Percentiles rank a stretch among this genome's conserved stretches.
Evolutionary conservation across 2,329 filamentous ascomycete genomes (phyloP).

Genomic region (Fusarium veterinarium): DNA sequence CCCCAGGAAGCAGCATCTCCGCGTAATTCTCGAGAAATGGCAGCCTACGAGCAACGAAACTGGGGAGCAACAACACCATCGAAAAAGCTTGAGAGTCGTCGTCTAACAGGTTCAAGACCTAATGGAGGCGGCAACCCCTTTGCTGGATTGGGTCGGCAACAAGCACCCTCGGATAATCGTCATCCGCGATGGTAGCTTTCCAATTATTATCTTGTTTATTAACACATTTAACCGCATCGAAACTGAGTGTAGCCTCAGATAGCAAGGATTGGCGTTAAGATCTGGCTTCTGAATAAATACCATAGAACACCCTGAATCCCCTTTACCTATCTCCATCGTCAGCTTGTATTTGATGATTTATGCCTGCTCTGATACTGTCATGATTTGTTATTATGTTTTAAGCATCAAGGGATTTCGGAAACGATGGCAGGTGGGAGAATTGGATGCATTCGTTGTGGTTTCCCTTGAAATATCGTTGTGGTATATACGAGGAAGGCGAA

Average conservation of each 20-base stretch:
- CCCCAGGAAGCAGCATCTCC: conserved; percentile 58
- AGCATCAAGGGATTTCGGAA: background rate
- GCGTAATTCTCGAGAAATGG: conserved; percentile 71
- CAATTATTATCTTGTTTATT: conserved; percentile 7
- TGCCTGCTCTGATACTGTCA: background rate
- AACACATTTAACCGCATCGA: background rate
- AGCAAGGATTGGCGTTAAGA: conserved; percentile 27
- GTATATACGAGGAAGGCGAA: background rate
- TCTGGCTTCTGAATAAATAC: conserved; percentile 27
- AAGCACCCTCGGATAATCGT: conserved; percentile 56
- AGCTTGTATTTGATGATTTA: background rate
- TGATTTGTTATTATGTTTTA: background rate
- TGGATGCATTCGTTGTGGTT: background rate
- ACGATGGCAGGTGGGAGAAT: background rate
- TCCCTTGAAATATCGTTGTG: background rate
- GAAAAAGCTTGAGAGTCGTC: conserved; percentile 51
- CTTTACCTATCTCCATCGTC: background rate
- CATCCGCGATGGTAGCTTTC: conserved; percentile 49
- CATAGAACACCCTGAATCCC: background rate
- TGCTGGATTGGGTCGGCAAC: conserved; percentile 51
- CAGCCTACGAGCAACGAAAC: conserved; percentile 64
- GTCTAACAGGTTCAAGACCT: conserved; percentile 39
- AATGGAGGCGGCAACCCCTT: conserved; percentile 53
- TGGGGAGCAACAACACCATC: conserved; percentile 55
- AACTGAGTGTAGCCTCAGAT: background rate